Conservation (phyloP, 1,284 basidiomycete genomes). For the Taiwanofungus camphoratus region DNA sequence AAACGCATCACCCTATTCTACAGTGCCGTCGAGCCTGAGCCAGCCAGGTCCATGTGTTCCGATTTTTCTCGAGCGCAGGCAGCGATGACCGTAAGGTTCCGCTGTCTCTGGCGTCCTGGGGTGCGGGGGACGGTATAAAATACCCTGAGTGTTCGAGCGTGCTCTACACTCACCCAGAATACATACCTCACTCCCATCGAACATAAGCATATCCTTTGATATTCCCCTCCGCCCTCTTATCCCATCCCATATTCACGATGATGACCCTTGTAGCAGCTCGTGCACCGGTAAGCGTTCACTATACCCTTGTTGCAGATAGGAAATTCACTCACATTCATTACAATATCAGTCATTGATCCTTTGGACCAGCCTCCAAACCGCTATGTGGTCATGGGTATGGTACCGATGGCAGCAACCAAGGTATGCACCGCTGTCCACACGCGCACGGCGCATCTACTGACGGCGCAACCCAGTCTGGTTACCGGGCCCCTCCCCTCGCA, state of each 20-base stretch:
- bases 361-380: slow-evolving; percentile 22
- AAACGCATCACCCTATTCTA: slow-evolving; percentile 4
- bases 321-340: neutral
- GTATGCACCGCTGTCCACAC: slow-evolving; percentile 9
- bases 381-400: slow-evolving; percentile 20
- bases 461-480: slow-evolving; percentile 13
- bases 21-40: slow-evolving; percentile 8
- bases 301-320: neutral
- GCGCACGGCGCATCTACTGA: neutral
- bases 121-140: slow-evolving; percentile 5
- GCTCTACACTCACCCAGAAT: slow-evolving; percentile 15
- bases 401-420: slow-evolving; percentile 22
- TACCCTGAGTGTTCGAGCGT: slow-evolving; percentile 4
- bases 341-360: slow-evolving; percentile 20
- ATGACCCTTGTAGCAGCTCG: slow-evolving; percentile 18
- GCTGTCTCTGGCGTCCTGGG: slow-evolving; percentile 1
- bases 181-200: slow-evolving; percentile 10
- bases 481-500: slow-evolving; percentile 20
- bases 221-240: slow-evolving; percentile 10
- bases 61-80: slow-evolving; percentile 14
- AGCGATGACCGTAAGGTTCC: neutral
- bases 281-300: slow-evolving; percentile 17
- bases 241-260: slow-evolving; percentile 13
- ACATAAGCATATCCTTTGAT: slow-evolving; percentile 3
- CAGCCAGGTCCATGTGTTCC: slow-evolving; percentile 19